Conservation (phyloP, 305 asterid genomes). For the Solanum hybrid region DNA sequence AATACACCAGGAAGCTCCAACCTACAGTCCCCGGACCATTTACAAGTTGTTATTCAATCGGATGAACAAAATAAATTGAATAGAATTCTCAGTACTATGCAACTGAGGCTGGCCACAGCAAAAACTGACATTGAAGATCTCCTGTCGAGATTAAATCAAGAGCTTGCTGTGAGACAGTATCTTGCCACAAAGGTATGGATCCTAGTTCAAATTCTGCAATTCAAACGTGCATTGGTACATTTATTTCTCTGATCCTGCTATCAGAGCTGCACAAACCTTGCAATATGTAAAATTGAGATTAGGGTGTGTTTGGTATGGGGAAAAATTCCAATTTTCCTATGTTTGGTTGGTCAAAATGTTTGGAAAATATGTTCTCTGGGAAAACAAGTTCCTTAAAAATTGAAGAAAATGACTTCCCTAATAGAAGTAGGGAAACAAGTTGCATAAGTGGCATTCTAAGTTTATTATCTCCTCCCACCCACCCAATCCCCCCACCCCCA, state of each 20-base stretch:
- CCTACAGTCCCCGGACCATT: constrained; percentile 17
- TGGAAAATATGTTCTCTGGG: not conserved
- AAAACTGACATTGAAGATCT: constrained; percentile 48
- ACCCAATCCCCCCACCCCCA: not conserved
- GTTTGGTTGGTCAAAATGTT: not conserved
- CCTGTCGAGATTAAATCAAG: constrained; percentile 42
- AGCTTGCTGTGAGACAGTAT: constrained; percentile 40
- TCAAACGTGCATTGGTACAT: not conserved
- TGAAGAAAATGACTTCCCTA: not conserved
- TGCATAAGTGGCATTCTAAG: not conserved
- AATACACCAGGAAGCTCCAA: constrained; percentile 11
- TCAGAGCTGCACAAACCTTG: not conserved
- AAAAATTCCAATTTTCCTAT: not conserved
- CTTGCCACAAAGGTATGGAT: constrained; percentile 43
- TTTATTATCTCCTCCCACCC: not conserved
- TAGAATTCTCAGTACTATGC: constrained; percentile 30
- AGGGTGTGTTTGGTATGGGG: not conserved
- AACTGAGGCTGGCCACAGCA: constrained; percentile 33
- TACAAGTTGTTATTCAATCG: constrained; percentile 25
- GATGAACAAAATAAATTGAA: constrained; percentile 35
- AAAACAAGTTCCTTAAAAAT: not conserved
- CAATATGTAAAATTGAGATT: not conserved
- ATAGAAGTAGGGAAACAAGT: not conserved
- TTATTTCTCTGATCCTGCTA: not conserved
- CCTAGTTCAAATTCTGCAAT: constrained; percentile 1